Evolutionary conservation across 495 filamentous ascomycete genomes (phyloP).

Genomic region (Penicillium maclennaniae): DNA sequence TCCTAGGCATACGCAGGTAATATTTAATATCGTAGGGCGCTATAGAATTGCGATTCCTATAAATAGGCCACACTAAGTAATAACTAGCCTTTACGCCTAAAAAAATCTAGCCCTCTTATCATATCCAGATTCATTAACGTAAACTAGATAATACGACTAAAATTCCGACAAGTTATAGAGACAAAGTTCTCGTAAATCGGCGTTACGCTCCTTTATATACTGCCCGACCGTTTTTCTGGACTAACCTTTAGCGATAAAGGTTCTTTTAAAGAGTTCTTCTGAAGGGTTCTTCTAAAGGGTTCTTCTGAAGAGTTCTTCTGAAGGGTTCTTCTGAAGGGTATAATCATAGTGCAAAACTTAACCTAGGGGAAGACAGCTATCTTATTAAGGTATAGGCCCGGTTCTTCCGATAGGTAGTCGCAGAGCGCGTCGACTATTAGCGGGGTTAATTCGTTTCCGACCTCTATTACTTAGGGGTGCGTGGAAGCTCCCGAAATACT

Average conservation of each 20-base stretch:
- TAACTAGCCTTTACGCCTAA: constrained; percentile 26
- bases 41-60: constrained; percentile 27
- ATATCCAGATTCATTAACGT: neutral
- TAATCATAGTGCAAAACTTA: constrained; percentile 6
- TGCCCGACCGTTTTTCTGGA: constrained; percentile 9
- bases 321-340: constrained; percentile 3
- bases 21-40: constrained; percentile 18
- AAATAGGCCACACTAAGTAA: constrained; percentile 23
- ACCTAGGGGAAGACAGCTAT: constrained; percentile 15
- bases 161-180: neutral
- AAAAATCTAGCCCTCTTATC: too few species aligned
- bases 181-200: neutral
- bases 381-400: constrained; percentile 17
- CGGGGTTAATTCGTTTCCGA: constrained; percentile 12
- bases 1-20: too few species aligned
- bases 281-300: too few species aligned
- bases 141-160: neutral
- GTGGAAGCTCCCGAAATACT: constrained; percentile 17
- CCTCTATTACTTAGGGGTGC: constrained; percentile 20
- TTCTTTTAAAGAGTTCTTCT: too few species aligned
- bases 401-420: constrained; percentile 16
- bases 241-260: constrained; percentile 3
- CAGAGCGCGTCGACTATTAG: constrained; percentile 19
- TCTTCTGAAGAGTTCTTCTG: too few species aligned
- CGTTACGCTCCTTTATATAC: neutral